These are phyloP conservation scores for Avena eriantha DNA, from an alignment of 176 grass and related monocot species.

Conservation along the genomic window DNA sequence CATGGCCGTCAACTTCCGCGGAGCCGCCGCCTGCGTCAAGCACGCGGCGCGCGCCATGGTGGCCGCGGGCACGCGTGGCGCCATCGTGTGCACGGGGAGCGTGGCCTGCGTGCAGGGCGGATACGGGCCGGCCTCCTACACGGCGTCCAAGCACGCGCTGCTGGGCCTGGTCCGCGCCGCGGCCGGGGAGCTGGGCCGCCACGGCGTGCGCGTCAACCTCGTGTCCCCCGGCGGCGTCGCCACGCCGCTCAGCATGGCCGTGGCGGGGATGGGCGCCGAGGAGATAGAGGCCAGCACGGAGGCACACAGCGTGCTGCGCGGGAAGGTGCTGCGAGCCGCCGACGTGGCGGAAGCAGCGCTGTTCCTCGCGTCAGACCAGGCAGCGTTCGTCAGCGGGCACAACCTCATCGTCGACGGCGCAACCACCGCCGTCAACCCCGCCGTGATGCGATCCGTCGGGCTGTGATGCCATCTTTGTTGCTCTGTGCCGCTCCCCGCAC, in stretches of 20 bases:
- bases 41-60: slow-evolving; percentile 78
- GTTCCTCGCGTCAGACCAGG: slow-evolving; percentile 81
- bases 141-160: slow-evolving; percentile 83
- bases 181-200: slow-evolving; percentile 63
- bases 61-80: slow-evolving; percentile 33
- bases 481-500: neutral
- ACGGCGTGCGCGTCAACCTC: slow-evolving; percentile 79
- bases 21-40: slow-evolving; percentile 62
- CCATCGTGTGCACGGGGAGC: slow-evolving; percentile 81
- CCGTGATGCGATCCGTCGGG: slow-evolving; percentile 30
- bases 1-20: slow-evolving; percentile 79
- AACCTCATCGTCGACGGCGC: slow-evolving; percentile 85
- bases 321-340: slow-evolving; percentile 51
- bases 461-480: neutral
- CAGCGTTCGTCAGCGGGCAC: slow-evolving; percentile 66
- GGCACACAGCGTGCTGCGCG: slow-evolving; percentile 49
- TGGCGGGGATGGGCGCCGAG: slow-evolving; percentile 22
- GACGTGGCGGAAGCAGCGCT: slow-evolving; percentile 70
- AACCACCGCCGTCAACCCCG: slow-evolving; percentile 56
- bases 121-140: slow-evolving; percentile 70
- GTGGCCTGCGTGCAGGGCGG: slow-evolving; percentile 63
- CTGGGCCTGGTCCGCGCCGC: slow-evolving; percentile 72
- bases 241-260: slow-evolving; percentile 57
- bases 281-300: slow-evolving; percentile 53
- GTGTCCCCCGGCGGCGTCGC: slow-evolving; percentile 77